Base-by-base conservation (phyloP, 805 yeast species). In the Pichia membranifaciens region DNA sequence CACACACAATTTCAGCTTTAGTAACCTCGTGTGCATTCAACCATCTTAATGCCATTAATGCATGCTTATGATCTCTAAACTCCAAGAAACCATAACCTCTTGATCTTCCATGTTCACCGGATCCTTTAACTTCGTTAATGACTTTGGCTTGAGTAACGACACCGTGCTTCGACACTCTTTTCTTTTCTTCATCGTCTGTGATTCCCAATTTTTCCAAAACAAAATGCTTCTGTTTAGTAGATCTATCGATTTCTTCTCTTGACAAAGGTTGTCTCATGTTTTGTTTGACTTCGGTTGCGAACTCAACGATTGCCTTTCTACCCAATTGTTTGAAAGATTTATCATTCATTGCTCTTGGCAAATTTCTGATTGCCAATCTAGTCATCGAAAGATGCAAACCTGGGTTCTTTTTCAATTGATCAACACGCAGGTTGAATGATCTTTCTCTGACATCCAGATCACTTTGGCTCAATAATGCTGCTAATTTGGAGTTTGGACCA, bases 1-100 rank as follows among this genome's bases (percentile, higher is more conserved):
- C 90, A 53, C 76, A 86, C 18, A 75, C 50, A 36, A 88, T 76
- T 65, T 90, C 97, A 9, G 74, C 79, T 31, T 65, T 66, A 0
- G 87, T 69, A 6, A 93, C 96, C 59, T 79, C 83, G 62, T 91
- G 96, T 7, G 96, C 96, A 65, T 93, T 93, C 64, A 93, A 74
- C 96, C 96, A 93, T 72, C 99, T 81, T 48, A 93, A 76, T 2
- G 95, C 97, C 97, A 89, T 90, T 55, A 93, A 74, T 1, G 99
- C 98, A 53, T 83, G 65, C 66, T 84, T 85, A 66, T 93, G 99
- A 66, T 90, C 96, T 67, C 89, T 81, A 66, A 75, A 89, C 68
- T 93, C 98, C 39, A 93, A 67, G 74, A 93, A 91, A 53, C 99
- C 99, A 60, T 91, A 93, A 51, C 99, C 99, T 72, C 97, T 83